These are phyloP conservation scores for Shiraia bambusicola DNA, from an alignment of 2,329 filamentous ascomycete species.

Conservation along the genomic window DNA sequence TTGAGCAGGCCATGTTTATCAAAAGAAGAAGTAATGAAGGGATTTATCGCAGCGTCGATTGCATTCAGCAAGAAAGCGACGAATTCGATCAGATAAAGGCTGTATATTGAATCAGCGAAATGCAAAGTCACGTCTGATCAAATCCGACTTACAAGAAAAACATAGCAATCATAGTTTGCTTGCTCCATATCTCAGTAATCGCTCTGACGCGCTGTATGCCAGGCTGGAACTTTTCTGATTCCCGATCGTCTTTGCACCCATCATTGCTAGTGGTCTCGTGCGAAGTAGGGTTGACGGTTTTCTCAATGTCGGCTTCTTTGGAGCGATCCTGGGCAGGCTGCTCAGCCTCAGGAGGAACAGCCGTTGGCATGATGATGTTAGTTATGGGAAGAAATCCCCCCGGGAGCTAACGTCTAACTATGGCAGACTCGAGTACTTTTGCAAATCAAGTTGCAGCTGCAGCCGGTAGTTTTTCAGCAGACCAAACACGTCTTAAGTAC, in stretches of 20 bases:
- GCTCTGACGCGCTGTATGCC: constrained; percentile 46
- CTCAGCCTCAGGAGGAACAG: constrained; percentile 15
- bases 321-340: constrained; percentile 16
- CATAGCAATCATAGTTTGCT: constrained; percentile 39
- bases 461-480: constrained; percentile 8
- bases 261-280: constrained; percentile 12
- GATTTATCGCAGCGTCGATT: constrained; percentile 43
- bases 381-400: constrained; percentile 5
- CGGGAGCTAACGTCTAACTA: constrained; percentile 7
- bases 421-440: constrained; percentile 11
- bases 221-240: constrained; percentile 37
- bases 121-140: neutral
- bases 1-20: constrained; percentile 37
- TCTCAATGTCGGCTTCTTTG: constrained; percentile 23
- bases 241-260: constrained; percentile 16
- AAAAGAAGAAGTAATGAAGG: constrained; percentile 46
- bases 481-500: constrained; percentile 19
- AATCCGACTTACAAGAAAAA: constrained; percentile 40
- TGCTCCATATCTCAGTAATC: constrained; percentile 45
- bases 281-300: constrained; percentile 12
- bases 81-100: constrained; percentile 52
- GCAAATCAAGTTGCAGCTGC: constrained; percentile 11
- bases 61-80: constrained; percentile 52
- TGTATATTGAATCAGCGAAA: constrained; percentile 15
- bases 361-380: constrained; percentile 14